Conservation (phyloP, 23 red algal species). For the Gracilaria caudata region DNA sequence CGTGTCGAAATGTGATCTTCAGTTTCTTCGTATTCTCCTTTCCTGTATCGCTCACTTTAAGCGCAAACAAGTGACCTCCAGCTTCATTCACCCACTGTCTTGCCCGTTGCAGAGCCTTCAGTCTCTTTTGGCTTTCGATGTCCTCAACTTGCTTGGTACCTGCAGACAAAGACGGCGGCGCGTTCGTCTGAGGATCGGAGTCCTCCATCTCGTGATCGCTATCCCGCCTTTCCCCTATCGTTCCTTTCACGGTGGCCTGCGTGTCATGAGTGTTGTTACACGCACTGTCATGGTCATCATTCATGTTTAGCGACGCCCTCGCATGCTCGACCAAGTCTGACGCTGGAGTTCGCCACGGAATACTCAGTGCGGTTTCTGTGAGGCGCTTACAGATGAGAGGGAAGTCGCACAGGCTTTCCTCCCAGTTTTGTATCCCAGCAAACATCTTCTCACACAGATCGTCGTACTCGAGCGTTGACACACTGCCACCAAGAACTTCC, state of each 20-base stretch:
- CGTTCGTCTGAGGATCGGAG: neutral
- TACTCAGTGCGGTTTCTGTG: slow-evolving; percentile 11
- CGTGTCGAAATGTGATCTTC: slow-evolving; percentile 26
- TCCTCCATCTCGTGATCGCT: slow-evolving; percentile 23
- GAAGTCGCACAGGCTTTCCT: slow-evolving; percentile 39
- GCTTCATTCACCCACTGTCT: slow-evolving; percentile 6
- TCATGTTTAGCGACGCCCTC: neutral
- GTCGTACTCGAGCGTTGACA: slow-evolving; percentile 21
- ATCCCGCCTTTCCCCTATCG: neutral
- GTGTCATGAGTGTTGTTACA: neutral
- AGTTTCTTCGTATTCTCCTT: neutral
- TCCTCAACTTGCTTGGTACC: neutral
- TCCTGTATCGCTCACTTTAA: neutral
- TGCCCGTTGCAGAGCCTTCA: slow-evolving; percentile 11
- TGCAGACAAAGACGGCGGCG: neutral
- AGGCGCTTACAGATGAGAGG: slow-evolving; percentile 41
- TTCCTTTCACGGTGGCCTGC: neutral
- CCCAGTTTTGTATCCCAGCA: slow-evolving; percentile 25
- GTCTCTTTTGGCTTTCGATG: neutral
- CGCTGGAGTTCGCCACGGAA: neutral
- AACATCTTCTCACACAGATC: slow-evolving; percentile 48
- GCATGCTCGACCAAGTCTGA: slow-evolving; percentile 13
- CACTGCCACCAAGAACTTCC: slow-evolving; percentile 38
- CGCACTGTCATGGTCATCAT: neutral
- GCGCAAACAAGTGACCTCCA: slow-evolving; percentile 17